Evolutionary conservation across 805 yeast genomes (phyloP).

Genomic region (Lipomyces kockii): DNA sequence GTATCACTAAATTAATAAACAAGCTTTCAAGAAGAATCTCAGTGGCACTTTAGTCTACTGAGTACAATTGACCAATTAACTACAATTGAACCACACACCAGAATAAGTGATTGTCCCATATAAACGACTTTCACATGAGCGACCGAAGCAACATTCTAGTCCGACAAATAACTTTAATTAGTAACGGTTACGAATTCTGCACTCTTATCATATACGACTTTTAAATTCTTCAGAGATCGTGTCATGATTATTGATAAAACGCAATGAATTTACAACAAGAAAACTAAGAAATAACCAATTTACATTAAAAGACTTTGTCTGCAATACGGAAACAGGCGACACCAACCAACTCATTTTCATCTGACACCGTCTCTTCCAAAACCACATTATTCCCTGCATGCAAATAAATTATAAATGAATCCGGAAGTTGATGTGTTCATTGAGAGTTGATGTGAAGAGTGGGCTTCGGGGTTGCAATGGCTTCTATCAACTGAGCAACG

Average conservation of each 20-base stretch:
- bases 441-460: constrained; percentile 80
- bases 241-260: not conserved
- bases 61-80: too few species aligned
- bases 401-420: not conserved
- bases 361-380: not conserved
- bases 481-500: constrained; percentile 74
- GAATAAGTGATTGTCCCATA: too few species aligned
- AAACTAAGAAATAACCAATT: not conserved
- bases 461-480: constrained; percentile 79
- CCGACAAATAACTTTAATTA: too few species aligned
- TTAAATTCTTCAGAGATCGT: too few species aligned
- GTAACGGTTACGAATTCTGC: too few species aligned
- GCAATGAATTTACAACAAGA: not conserved
- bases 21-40: too few species aligned
- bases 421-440: constrained; percentile 11
- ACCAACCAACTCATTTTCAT: not conserved
- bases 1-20: too few species aligned
- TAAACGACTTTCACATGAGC: too few species aligned
- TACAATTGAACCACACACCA: too few species aligned
- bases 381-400: not conserved
- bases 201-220: too few species aligned
- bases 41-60: too few species aligned
- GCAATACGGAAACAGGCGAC: not conserved
- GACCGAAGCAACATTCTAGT: too few species aligned
- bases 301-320: not conserved